These are phyloP conservation scores for Zizania latifolia DNA, from an alignment of 176 grass and related monocot genomes.

Conservation along the genomic window DNA sequence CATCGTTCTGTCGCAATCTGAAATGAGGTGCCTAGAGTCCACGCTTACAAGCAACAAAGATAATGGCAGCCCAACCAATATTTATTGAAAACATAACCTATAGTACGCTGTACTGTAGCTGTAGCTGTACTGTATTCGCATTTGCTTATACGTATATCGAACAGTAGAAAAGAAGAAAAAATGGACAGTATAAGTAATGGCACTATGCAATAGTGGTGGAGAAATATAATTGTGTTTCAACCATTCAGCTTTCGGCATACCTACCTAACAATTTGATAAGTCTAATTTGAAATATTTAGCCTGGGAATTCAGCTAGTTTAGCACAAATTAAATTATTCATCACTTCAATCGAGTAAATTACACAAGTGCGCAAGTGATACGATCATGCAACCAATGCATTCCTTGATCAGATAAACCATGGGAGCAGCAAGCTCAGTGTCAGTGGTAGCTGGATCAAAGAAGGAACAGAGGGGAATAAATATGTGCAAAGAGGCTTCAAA, in stretches of 20 bases:
- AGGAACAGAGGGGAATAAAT: no score
- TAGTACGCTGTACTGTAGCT: no score
- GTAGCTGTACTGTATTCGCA: no score
- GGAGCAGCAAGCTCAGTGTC: background rate
- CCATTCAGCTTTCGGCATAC: background rate
- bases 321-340: slow-evolving; percentile 2
- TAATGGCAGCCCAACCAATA: background rate
- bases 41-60: background rate
- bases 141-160: background rate
- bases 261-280: background rate
- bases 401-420: background rate
- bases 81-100: background rate
- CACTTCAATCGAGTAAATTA: background rate
- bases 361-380: background rate
- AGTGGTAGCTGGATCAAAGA: background rate
- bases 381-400: background rate
- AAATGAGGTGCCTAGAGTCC: background rate
- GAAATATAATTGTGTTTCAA: no score
- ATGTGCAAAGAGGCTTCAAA: no score
- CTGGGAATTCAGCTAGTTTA: background rate
- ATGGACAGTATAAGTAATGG: no score
- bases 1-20: background rate
- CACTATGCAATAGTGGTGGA: no score
- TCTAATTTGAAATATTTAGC: background rate
- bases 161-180: background rate